Evolutionary conservation across 306 rosid species (phyloP).

Genomic region (Aeschynomene evenia): DNA sequence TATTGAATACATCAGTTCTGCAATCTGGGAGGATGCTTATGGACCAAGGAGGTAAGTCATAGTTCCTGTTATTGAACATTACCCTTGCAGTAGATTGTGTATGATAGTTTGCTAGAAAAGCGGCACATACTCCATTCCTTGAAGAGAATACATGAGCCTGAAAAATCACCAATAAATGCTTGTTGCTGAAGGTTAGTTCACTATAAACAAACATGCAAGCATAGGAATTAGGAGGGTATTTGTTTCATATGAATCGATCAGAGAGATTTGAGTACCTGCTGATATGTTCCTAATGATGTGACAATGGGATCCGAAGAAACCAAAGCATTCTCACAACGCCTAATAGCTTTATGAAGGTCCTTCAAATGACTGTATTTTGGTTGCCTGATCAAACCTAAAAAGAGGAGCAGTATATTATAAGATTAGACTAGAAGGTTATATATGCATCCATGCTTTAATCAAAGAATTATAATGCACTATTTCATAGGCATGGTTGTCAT

Average conservation of each 20-base stretch:
- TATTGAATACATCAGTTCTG: conserved; percentile 64
- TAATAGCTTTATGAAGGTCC: conserved; percentile 78
- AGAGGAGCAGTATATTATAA: not conserved
- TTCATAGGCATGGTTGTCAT: not conserved
- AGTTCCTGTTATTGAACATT: conserved; percentile 63
- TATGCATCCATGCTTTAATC: not conserved
- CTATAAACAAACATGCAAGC: not conserved
- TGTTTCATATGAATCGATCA: conserved; percentile 3
- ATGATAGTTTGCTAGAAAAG: conserved; percentile 82
- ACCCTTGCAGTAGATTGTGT: conserved; percentile 55
- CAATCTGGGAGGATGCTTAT: conserved; percentile 97
- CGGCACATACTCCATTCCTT: conserved; percentile 65
- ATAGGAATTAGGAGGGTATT: conserved; percentile 10
- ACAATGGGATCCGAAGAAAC: conserved; percentile 78
- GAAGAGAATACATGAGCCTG: conserved; percentile 87
- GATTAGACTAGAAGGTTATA: conserved; percentile 5
- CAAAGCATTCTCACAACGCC: conserved; percentile 75
- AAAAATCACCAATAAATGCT: conserved; percentile 32
- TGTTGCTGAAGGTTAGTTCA: not conserved
- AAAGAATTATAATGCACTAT: not conserved
- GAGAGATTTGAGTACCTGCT: conserved; percentile 61
- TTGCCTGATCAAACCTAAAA: conserved; percentile 80
- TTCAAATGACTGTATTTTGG: conserved; percentile 85
- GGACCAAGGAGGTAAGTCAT: conserved; percentile 93
- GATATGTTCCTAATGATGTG: conserved; percentile 64